Conservation (phyloP, 192 early-diverging fungal species). For the Obelidium mucronatum region DNA sequence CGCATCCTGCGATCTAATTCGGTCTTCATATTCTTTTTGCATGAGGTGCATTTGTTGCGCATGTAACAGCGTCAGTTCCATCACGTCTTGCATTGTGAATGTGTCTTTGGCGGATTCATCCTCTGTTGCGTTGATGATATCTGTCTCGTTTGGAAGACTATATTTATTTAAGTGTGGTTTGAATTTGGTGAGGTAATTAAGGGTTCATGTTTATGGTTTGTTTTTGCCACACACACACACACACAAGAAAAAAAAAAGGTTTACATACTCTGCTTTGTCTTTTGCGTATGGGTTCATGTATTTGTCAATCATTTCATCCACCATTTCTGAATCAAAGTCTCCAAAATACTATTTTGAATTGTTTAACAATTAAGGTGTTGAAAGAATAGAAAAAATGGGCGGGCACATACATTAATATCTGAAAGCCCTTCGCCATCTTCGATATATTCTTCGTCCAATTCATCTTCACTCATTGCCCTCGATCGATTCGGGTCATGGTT, state of each 20-base stretch:
- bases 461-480: conserved; percentile 21
- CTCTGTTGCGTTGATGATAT: conserved; percentile 9
- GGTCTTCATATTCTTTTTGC: conserved; percentile 59
- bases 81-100: conserved; percentile 64
- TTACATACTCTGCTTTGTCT: conserved; percentile 6
- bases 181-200: background rate
- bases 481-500: background rate
- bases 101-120: conserved; percentile 32
- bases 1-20: conserved; percentile 23
- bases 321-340: conserved; percentile 38
- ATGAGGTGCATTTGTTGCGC: conserved; percentile 66
- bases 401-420: background rate
- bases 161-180: background rate
- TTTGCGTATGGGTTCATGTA: conserved; percentile 35
- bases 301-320: conserved; percentile 42
- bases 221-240: too few species aligned
- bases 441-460: conserved; percentile 33
- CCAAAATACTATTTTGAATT: conserved; percentile 31
- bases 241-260: too few species aligned
- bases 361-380: background rate
- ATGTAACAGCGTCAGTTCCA: conserved; percentile 68
- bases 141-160: background rate
- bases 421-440: conserved; percentile 6
- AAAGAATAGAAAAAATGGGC: background rate
- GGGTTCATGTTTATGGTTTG: background rate